Evolutionary conservation across 2,329 filamentous ascomycete species (phyloP).

Genomic region (Xylariaceae sp.): DNA sequence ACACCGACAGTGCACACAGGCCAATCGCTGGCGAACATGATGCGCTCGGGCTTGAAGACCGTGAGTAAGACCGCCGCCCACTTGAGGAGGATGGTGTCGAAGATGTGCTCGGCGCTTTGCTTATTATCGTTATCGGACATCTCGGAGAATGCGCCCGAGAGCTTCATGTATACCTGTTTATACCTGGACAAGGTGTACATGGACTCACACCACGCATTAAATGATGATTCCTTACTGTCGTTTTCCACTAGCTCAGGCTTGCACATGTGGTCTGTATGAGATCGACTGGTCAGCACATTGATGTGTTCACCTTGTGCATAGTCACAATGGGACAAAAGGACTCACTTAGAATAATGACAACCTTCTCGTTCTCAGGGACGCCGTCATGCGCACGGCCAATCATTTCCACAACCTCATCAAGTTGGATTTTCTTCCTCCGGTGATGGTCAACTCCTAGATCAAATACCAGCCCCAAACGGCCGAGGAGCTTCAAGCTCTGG

Average conservation of each 20-base stretch:
- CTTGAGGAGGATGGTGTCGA: conserved; percentile 65
- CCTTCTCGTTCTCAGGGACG: conserved; percentile 55
- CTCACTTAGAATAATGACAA: conserved; percentile 68
- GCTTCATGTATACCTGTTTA: conserved; percentile 75
- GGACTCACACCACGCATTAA: conserved; percentile 64
- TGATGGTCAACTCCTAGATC: conserved; percentile 82
- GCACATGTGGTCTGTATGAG: conserved; percentile 71
- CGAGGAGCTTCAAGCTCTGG: conserved; percentile 61
- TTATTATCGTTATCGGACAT: conserved; percentile 56
- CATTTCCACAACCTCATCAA: conserved; percentile 68
- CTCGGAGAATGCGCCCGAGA: conserved; percentile 83
- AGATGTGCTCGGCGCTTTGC: conserved; percentile 52
- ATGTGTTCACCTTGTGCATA: too few relatives aligned
- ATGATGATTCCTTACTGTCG: conserved; percentile 55
- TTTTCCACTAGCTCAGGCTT: conserved; percentile 73
- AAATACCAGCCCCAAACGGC: conserved; percentile 62
- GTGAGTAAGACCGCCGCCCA: conserved; percentile 62
- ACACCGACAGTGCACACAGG: conserved; percentile 75
- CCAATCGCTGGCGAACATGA: conserved; percentile 95
- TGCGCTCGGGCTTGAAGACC: conserved; percentile 64
- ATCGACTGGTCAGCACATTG: conserved; percentile 10
- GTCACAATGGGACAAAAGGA: conserved; percentile 14
- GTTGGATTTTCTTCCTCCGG: conserved; percentile 68
- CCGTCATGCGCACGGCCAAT: conserved; percentile 62
- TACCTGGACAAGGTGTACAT: conserved; percentile 65